Percentiles rank a stretch among this genome's conserved stretches.
These are phyloP conservation scores for Macrophomina pseudophaseolina DNA, from an alignment of 2,329 filamentous ascomycete genomes.

Conservation along the genomic window DNA sequence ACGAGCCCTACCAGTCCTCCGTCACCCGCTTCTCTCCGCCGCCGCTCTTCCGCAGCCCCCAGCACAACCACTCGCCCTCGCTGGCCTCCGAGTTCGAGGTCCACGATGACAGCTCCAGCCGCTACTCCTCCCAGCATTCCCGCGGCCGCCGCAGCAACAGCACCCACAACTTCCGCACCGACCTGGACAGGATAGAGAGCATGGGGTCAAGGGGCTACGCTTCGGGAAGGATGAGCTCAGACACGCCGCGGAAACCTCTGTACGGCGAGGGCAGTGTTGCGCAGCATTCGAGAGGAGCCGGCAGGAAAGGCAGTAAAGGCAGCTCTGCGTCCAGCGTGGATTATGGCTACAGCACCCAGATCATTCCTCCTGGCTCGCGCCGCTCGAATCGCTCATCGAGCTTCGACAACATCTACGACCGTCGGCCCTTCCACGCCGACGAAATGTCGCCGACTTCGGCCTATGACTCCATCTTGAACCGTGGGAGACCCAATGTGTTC, in stretches of 20 bases:
- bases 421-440: slow-evolving; percentile 32
- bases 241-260: slow-evolving; percentile 34
- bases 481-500: slow-evolving; percentile 50
- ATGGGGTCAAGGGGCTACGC: slow-evolving; percentile 22
- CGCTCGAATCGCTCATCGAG: slow-evolving; percentile 68
- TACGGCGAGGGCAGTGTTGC: slow-evolving; percentile 38
- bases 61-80: slow-evolving; percentile 66
- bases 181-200: slow-evolving; percentile 38
- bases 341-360: slow-evolving; percentile 63
- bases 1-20: slow-evolving; percentile 46
- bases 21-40: slow-evolving; percentile 40
- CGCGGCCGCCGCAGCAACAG: slow-evolving; percentile 77
- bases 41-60: slow-evolving; percentile 53
- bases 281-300: slow-evolving; percentile 48
- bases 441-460: slow-evolving; percentile 1
- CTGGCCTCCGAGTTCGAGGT: slow-evolving; percentile 57
- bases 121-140: slow-evolving; percentile 49
- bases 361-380: slow-evolving; percentile 61
- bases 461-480: slow-evolving; percentile 52
- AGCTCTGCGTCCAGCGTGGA: slow-evolving; percentile 73
- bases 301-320: slow-evolving; percentile 71
- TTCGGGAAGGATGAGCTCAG: slow-evolving; percentile 27
- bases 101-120: slow-evolving; percentile 42
- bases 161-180: slow-evolving; percentile 67
- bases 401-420: slow-evolving; percentile 63